Base-by-base conservation (phyloP, 805 yeast species). In the Kodamaea hsintzibuensis region DNA sequence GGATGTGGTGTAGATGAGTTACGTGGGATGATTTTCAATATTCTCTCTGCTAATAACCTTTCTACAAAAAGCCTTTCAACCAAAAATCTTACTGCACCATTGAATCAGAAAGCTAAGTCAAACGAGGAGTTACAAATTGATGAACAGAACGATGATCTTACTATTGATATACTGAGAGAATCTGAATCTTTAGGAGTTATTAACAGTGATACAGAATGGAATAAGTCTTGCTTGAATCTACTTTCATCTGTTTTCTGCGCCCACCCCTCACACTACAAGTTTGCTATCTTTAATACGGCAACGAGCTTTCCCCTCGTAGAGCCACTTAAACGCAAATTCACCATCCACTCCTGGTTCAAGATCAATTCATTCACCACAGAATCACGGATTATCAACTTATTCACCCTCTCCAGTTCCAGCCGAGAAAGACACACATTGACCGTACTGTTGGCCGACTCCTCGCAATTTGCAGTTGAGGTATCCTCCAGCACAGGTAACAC, bases 261-360 rank as follows among this genome's bases (percentile, higher is more conserved):
- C 18, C 65, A 64, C 53, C 63, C 70, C 1, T 44, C 64, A 12
- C 72, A 71, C 48, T 71, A 66, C 53, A 65, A 68, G 44, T 64
- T 70, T 39, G 58, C 67, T 9, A 35, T 70, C 18, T 67, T 75
- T 54, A 64, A 66, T 54, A 52, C 44, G 44, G 49, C 35, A 49
- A 52, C 50, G 43, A 66, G 46, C 47, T 67, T 68, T 14, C 73
- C 73, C 1, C 63, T 65, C 42, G 50, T 47, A 1, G 57, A 42
- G 19, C 30, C 54, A 16, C 42, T 50, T 52, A 57, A 54, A 59
- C 65, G 61, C 37, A 51, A 62, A 25, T 69, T 77, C 49, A 64
- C 81, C 0, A 58, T 78, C 12, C 75, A 72, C 39, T 57, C 74
- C 7, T 77, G 81, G 81, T 66, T 77, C 50, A 73, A 73, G 53